Evolutionary conservation across 352 stramenopile species (phyloP), one percentile per base, ranked within the genome.

Genomic region (Phytophthora multivora): DNA sequence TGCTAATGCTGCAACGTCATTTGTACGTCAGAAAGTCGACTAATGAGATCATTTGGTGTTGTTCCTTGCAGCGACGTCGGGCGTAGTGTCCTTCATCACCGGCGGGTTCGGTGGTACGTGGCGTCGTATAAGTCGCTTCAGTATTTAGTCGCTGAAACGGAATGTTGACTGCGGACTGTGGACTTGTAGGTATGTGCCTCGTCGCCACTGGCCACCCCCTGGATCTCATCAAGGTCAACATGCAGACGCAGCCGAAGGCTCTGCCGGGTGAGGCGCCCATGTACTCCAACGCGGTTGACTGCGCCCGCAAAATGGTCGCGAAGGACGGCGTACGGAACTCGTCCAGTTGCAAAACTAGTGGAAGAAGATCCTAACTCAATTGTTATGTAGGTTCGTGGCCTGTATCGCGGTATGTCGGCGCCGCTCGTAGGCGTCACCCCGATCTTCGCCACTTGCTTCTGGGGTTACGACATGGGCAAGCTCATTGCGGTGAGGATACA

Each of bases 381-480:
- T 67, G 13, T 21, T 2, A 38, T 50, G 2, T 56, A 96, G 88
- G 42, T 88, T 39, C 53, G 73, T n/a, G 89, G 89, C 40, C 69
- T 97, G 23, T 99, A 99, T 76, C 90, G 94, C 16, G 96, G 96
- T 39, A 97, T 99, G 72, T 98, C 94, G 13, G 96, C 96, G 28
- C 97, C 96, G 13, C 75, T 99, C 21, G 83, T 97, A 25, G 97
- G 96, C 5, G 86, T 98, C 10, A 96, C 93, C 6, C 96, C 97
- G 35, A 98, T 99, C 52, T 99, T 98, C 64, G 96, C 96, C 5
- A 86, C 98, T 5, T 98, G 87, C 73, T 99, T 99, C 79, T 99
- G 96, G 96, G 97, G 96, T 38, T 98, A 98, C 73, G 96, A 99
- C 73, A 92, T 99, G 75, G 97, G 96, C 68, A 94, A 98, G 58